A percentile compares a stretch with the other conserved stretches of the same genome.
These are phyloP conservation scores for Phytophthora pseudosyringae DNA, from an alignment of 352 stramenopile species.

Conservation along the genomic window DNA sequence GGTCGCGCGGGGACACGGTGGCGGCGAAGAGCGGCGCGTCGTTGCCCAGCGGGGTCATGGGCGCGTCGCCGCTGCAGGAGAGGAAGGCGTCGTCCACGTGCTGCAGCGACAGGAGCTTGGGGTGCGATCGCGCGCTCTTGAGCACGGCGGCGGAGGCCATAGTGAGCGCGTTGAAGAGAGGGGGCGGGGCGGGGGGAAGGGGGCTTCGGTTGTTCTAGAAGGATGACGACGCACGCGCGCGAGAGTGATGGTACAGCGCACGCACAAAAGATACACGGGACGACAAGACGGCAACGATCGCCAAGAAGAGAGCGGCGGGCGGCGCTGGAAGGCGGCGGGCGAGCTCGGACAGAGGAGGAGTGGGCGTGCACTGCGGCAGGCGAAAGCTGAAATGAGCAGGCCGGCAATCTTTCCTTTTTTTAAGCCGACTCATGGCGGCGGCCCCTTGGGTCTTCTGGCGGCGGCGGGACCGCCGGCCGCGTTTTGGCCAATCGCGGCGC, in stretches of 20 bases:
- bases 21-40: slow-evolving; percentile 36
- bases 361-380: slow-evolving; percentile 51
- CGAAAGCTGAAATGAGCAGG: slow-evolving; percentile 77
- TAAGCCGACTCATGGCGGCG: slow-evolving; percentile 11
- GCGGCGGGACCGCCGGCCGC: slow-evolving; percentile 8
- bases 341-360: slow-evolving; percentile 11
- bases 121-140: slow-evolving; percentile 43
- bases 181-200: slow-evolving; percentile 12
- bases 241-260: slow-evolving; percentile 39
- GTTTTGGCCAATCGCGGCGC: slow-evolving; percentile 35
- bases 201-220: slow-evolving; percentile 41
- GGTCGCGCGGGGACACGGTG: slow-evolving; percentile 63
- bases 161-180: slow-evolving; percentile 24
- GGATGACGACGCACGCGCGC: slow-evolving; percentile 30
- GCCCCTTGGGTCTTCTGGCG: not conserved
- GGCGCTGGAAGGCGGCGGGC: not conserved
- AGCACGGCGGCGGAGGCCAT: slow-evolving; percentile 52
- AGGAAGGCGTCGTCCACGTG: slow-evolving; percentile 48
- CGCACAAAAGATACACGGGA: slow-evolving; percentile 48
- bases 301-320: slow-evolving; percentile 5
- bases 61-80: slow-evolving; percentile 34
- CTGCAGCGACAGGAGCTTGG: slow-evolving; percentile 59
- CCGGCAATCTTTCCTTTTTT: slow-evolving; percentile 47
- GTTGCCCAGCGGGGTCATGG: slow-evolving; percentile 53
- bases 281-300: slow-evolving; percentile 33